A percentile compares a stretch with the other conserved stretches of the same genome.
Conservation (phyloP, 257 asterid genomes). For the Salvia miltiorrhiza region DNA sequence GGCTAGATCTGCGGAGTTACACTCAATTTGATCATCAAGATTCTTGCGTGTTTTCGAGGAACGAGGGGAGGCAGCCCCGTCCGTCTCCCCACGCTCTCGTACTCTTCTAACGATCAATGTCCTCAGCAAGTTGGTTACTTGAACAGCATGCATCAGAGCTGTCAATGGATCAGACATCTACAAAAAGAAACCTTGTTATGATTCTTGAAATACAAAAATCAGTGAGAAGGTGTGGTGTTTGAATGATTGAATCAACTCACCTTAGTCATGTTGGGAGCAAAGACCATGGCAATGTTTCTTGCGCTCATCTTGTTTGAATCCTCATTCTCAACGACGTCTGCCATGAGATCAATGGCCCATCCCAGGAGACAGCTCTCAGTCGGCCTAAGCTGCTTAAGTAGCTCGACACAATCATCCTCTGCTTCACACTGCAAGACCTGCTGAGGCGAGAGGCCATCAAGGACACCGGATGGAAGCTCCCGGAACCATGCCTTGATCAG, state of each 20-base stretch:
- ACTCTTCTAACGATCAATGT: constrained; percentile 53
- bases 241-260: constrained; percentile 21
- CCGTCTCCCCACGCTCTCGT: constrained; percentile 60
- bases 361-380: constrained; percentile 63
- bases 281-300: constrained; percentile 84
- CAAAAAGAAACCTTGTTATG: background rate
- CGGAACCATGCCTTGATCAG: constrained; percentile 91
- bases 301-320: constrained; percentile 86
- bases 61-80: constrained; percentile 44
- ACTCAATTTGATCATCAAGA: constrained; percentile 34
- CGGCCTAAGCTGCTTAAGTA: constrained; percentile 59
- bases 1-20: constrained; percentile 46
- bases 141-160: constrained; percentile 90
- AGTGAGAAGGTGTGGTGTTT: background rate
- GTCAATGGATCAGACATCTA: constrained; percentile 92
- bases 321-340: constrained; percentile 84
- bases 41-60: constrained; percentile 41
- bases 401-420: constrained; percentile 62
- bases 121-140: constrained; percentile 83
- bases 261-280: constrained; percentile 97
- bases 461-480: constrained; percentile 79
- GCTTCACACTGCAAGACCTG: constrained; percentile 60
- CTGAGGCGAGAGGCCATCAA: constrained; percentile 79
- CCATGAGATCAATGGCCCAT: constrained; percentile 94
- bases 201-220: background rate